phyloP scores from a whole-genome alignment of 768 basidiomycete genomes.

The Mycena crocata region DNA sequence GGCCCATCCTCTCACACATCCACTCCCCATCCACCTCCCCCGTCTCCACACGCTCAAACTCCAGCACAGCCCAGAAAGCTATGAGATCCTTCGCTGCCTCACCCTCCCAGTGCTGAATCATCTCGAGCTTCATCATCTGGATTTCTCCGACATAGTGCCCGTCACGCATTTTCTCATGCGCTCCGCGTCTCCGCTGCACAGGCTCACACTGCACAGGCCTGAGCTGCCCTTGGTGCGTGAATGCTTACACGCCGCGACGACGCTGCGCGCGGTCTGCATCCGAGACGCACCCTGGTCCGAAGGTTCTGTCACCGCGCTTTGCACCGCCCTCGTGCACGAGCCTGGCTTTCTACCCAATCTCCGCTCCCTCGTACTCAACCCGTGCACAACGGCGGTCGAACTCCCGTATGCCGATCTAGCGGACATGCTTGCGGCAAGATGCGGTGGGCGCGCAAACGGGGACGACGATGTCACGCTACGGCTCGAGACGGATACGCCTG shows the following conservation, averaged over 20 bases:
- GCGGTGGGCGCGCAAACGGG: background rate
- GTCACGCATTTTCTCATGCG: background rate
- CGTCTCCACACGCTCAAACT: conserved; percentile 8
- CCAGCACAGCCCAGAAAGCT: background rate
- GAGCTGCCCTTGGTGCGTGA: background rate
- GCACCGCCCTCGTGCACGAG: too few species aligned
- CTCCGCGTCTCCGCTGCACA: background rate
- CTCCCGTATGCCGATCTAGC: background rate
- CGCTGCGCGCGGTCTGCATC: too few species aligned
- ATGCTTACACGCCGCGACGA: too few species aligned
- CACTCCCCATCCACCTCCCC: background rate
- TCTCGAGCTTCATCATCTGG: background rate
- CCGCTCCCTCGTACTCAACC: too few species aligned
- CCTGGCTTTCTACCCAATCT: too few species aligned
- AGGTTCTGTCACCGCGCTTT: too few species aligned
- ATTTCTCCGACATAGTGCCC: background rate
- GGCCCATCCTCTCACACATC: too few species aligned
- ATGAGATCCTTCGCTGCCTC: conserved; percentile 5
- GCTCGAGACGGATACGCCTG: too few species aligned
- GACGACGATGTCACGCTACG: too few species aligned
- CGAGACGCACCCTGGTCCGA: too few species aligned
- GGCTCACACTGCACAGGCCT: background rate
- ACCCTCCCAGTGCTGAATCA: background rate
- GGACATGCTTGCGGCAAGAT: background rate
- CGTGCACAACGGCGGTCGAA: too few species aligned